Evolutionary conservation across 257 asterid species (phyloP).

Genomic region (Asclepias syriaca): DNA sequence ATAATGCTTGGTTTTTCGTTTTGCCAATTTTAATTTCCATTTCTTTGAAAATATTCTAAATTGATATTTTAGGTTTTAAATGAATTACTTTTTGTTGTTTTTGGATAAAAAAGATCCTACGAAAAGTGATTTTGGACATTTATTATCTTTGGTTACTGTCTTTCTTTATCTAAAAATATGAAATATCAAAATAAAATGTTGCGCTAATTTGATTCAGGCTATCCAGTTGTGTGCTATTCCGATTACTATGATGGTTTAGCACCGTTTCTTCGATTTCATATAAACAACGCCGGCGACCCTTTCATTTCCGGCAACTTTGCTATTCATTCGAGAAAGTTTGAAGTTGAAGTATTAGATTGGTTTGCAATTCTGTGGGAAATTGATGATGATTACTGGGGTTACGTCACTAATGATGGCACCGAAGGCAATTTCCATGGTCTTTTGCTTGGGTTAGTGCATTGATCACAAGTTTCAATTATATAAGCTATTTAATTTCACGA

Average conservation of each 20-base stretch:
- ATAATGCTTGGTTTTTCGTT: not conserved
- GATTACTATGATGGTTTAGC: constrained; percentile 13
- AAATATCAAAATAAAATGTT: too few species aligned
- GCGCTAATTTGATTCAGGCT: constrained; percentile 14
- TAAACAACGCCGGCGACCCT: constrained; percentile 31
- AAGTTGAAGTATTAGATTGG: constrained; percentile 27
- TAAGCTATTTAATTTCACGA: too few species aligned
- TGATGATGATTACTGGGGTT: constrained; percentile 26
- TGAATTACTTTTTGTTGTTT: too few species aligned
- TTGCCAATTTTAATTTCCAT: not conserved
- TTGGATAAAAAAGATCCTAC: too few species aligned
- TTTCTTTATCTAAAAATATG: too few species aligned
- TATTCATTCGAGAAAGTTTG: constrained; percentile 26
- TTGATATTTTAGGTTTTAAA: too few species aligned
- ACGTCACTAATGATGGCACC: constrained; percentile 26
- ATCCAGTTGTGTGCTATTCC: constrained; percentile 15
- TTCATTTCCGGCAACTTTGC: constrained; percentile 15
- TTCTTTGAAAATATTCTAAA: not conserved
- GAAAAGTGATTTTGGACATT: too few species aligned
- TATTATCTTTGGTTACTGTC: too few species aligned
- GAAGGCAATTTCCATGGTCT: constrained; percentile 31
- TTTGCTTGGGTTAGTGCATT: constrained; percentile 18
- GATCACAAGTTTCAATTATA: not conserved
- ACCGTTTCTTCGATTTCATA: constrained; percentile 18
- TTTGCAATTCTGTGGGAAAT: constrained; percentile 25